Evolutionary conservation across 768 basidiomycete genomes (phyloP), one percentile per base, ranked within the genome.

Genomic region (Lentinula lateritia): DNA sequence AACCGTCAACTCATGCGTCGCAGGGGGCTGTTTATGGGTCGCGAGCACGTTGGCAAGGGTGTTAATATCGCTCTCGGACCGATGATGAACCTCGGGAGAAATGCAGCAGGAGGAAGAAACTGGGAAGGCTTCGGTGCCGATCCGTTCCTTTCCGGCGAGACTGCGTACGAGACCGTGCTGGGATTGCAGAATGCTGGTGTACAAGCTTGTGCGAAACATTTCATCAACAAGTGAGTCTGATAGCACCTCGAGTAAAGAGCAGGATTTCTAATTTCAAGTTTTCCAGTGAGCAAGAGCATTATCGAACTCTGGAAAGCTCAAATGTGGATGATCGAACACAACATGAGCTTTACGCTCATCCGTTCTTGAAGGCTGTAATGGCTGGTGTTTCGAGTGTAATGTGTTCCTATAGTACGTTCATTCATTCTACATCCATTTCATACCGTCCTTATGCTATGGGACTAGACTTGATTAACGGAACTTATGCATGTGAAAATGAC

Each of bases 121-220:
- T 96, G 93, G 92, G 95, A 96, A 78, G 93, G 92, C n/a, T 95
- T 94, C 61, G 93, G 94, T 35, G 92, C 83, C 9, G 95, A 97
- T 71, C 95, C 95, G 0, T 96, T 85, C 75, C 76, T 96, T 15
- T 67, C 83, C n/a, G 93, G 95, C 12, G 92, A 92, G 68, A 77
- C 79, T 1, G 83, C 87, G 4, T 89, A 86, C 61, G 90, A 93
- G 72, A 95, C 93, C 0, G 83, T 95, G 58, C 74, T 90, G 16
- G 94, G 94, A 6, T 73, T 95, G 75, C 94, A 97, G 69, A 67
- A 75, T 23, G 80, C 74, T 8, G 94, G 94, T 42, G 89, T 94
- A 0, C 90, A 93, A 69, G 92, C 93, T 0, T 92, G 89, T 62
- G 92, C 91, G 10, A 95, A 95, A 72, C 93, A 95, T 71, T 83